phyloP scores from a whole-genome alignment of 2,329 filamentous ascomycete genomes.

The Verticillium alfalfae region DNA sequence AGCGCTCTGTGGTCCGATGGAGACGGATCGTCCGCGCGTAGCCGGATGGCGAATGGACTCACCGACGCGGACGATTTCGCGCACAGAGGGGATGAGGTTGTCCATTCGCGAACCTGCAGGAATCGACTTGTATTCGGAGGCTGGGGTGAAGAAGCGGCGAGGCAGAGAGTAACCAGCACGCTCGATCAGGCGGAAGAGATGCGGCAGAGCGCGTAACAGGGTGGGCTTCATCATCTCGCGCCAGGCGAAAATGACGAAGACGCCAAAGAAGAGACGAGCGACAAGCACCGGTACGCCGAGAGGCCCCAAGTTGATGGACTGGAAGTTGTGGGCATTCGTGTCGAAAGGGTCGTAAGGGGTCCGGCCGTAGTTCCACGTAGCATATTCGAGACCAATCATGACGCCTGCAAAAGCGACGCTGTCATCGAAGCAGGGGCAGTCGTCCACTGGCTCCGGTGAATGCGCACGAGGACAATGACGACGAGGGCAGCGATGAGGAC shows the following conservation, averaged over 20 bases:
- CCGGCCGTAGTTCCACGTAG: slow-evolving; percentile 74
- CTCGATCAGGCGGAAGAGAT: slow-evolving; percentile 82
- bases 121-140: slow-evolving; percentile 84
- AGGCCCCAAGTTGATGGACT: slow-evolving; percentile 59
- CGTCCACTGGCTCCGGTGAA: slow-evolving; percentile 93
- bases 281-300: slow-evolving; percentile 62
- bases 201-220: slow-evolving; percentile 71
- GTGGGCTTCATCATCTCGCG: slow-evolving; percentile 82
- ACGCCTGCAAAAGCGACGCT: slow-evolving; percentile 91
- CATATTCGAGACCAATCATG: slow-evolving; percentile 76
- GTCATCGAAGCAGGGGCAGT: slow-evolving; percentile 96
- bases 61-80: slow-evolving; percentile 77
- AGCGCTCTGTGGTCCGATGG: slow-evolving; percentile 88
- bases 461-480: slow-evolving; percentile 72
- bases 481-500: slow-evolving; percentile 58
- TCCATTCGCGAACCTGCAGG: slow-evolving; percentile 63
- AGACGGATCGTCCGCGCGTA: slow-evolving; percentile 70
- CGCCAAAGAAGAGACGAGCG: slow-evolving; percentile 69
- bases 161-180: slow-evolving; percentile 74
- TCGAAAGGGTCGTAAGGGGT: slow-evolving; percentile 40
- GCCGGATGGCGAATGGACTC: slow-evolving; percentile 73
- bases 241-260: slow-evolving; percentile 83
- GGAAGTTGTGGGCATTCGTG: slow-evolving; percentile 35
- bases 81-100: slow-evolving; percentile 85
- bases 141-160: slow-evolving; percentile 83